Percentiles rank a stretch among this genome's conserved stretches.
Evolutionary conservation across 2,329 filamentous ascomycete genomes (phyloP).

Genomic region (Trichoderma breve): DNA sequence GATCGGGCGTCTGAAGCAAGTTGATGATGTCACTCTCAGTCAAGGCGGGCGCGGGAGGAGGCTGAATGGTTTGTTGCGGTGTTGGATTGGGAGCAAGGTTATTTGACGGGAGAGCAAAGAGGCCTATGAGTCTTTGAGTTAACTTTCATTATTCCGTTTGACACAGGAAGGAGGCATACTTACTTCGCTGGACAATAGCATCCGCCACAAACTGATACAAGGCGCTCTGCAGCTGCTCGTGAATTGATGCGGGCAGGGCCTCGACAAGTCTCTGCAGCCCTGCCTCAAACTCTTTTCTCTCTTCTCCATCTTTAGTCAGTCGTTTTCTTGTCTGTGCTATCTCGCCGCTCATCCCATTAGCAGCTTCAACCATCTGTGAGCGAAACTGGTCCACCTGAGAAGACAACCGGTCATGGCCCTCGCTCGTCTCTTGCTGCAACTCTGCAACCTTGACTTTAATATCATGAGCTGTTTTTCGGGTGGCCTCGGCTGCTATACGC

Average conservation of each 20-base stretch:
- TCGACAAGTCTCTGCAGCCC: neutral
- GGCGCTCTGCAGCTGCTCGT: conserved; percentile 2
- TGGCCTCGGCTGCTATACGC: conserved; percentile 5
- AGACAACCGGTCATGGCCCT: neutral
- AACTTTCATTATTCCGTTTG: neutral
- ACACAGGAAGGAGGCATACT: neutral
- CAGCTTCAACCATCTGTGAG: conserved; percentile 2
- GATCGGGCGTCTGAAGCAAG: neutral
- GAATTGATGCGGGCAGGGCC: neutral
- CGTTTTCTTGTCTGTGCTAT: neutral
- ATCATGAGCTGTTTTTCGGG: conserved; percentile 7
- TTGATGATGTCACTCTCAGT: conserved; percentile 1
- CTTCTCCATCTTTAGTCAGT: neutral
- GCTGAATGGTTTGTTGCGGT: neutral
- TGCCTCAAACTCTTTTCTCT: conserved; percentile 12
- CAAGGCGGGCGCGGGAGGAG: neutral
- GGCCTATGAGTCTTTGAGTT: neutral
- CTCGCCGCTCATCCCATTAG: neutral
- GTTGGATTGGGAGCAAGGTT: neutral
- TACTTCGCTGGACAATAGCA: conserved; percentile 3
- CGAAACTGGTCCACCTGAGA: conserved; percentile 7
- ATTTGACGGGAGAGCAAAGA: neutral
- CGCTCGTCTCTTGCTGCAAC: neutral
- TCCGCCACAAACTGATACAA: conserved; percentile 16
- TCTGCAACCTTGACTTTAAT: neutral